Evolutionary conservation across 768 basidiomycete genomes (phyloP).

Genomic region (Chalciporus chontae): DNA sequence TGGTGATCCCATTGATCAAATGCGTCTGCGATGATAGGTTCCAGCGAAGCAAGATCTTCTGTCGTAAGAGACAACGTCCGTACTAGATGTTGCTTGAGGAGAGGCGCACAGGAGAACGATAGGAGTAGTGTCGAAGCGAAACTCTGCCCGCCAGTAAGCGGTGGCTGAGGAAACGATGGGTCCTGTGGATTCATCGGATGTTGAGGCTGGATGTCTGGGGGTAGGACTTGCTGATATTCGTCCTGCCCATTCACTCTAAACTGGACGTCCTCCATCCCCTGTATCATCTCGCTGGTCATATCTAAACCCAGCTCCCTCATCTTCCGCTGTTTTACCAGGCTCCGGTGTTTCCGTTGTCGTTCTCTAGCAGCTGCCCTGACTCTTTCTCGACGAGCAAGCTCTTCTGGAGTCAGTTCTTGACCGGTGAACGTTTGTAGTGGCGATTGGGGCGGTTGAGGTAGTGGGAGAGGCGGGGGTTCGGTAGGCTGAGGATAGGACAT

Average conservation of each 20-base stretch:
- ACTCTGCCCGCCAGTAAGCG: conserved; percentile 59
- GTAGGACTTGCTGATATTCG: conserved; percentile 35
- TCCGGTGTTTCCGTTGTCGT: conserved; percentile 79
- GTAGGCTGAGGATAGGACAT: conserved; percentile 38
- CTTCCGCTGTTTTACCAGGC: conserved; percentile 73
- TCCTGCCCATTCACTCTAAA: conserved; percentile 52
- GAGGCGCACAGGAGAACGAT: conserved; percentile 70
- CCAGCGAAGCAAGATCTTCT: conserved; percentile 74
- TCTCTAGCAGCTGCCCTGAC: conserved; percentile 76
- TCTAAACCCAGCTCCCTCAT: conserved; percentile 80
- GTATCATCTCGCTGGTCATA: conserved; percentile 71
- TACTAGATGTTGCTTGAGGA: conserved; percentile 72
- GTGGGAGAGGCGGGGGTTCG: conserved; percentile 31
- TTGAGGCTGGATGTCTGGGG: conserved; percentile 33
- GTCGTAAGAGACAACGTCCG: conserved; percentile 70
- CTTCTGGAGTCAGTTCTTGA: conserved; percentile 54
- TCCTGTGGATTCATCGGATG: conserved; percentile 44
- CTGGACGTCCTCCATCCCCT: conserved; percentile 62
- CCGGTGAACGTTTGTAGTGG: conserved; percentile 25
- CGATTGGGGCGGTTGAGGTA: conserved; percentile 31
- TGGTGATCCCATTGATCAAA: conserved; percentile 87
- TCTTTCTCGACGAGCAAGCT: conserved; percentile 62
- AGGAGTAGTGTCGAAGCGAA: conserved; percentile 78
- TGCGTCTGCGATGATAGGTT: conserved; percentile 77
- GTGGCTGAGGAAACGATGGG: conserved; percentile 57